A percentile compares a stretch with the other conserved stretches of the same genome.
Conservation (phyloP, 2,329 filamentous ascomycete genomes). For the Scopulariopsis brevicaulis region DNA sequence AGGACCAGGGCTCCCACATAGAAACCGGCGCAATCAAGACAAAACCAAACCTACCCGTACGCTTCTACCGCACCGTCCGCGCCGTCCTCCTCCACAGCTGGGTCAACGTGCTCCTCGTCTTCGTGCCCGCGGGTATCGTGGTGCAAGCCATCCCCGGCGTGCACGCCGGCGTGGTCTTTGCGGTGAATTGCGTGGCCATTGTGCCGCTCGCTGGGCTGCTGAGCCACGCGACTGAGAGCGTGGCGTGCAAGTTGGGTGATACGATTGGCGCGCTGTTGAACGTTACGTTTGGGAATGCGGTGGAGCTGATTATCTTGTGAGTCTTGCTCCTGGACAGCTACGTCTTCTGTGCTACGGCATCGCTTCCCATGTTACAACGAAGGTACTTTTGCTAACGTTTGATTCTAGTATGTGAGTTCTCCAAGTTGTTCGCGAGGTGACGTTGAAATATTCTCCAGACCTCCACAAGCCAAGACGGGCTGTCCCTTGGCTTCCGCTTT, state of each 20-base stretch:
- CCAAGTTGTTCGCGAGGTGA: not conserved
- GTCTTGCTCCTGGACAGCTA: slow-evolving; percentile 9
- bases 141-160: slow-evolving; percentile 41
- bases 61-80: slow-evolving; percentile 24
- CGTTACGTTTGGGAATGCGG: slow-evolving; percentile 69
- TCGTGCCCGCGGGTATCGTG: slow-evolving; percentile 67
- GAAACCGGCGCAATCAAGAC: not conserved
- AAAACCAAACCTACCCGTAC: not conserved
- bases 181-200: slow-evolving; percentile 65
- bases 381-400: slow-evolving; percentile 7
- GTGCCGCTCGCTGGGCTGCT: slow-evolving; percentile 63
- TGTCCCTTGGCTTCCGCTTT: not conserved
- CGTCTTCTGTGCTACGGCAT: not conserved
- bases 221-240: slow-evolving; percentile 64
- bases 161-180: slow-evolving; percentile 54
- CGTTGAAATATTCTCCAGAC: not conserved
- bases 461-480: not conserved
- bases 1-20: not conserved
- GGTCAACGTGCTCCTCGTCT: slow-evolving; percentile 66
- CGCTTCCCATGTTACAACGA: not conserved
- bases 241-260: slow-evolving; percentile 61
- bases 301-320: slow-evolving; percentile 68
- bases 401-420: slow-evolving; percentile 40
- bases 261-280: slow-evolving; percentile 63
- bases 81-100: slow-evolving; percentile 61